Base-by-base conservation (phyloP, 345 rosid genomes). In the Pugionium cornutum region DNA sequence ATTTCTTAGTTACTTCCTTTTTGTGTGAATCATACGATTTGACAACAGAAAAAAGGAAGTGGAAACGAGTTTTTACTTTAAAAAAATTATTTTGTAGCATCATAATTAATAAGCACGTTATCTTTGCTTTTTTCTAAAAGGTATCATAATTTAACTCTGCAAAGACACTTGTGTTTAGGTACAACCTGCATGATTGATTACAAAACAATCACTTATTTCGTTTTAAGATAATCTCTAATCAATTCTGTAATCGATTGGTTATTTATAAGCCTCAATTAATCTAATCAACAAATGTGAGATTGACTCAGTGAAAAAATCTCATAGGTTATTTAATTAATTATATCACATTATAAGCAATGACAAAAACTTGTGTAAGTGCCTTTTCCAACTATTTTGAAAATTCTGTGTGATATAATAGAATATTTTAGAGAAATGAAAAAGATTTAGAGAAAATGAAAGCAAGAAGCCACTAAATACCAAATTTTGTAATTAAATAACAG, bases 31-130 rank as follows among this genome's bases (percentile, higher is more conserved):
- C 75, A 49, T 7, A 2, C 29, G 66, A 70, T 62, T 62, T 31
- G 75, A 71, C 69, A 71, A 42, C 28, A 57, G 48, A 61, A 7
- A 72, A 72, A 58, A 58, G 43, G 49, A 58, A 65, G 58, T 72
- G 42, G 46, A 70, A 58, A 66, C 18, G 42, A 27, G 34, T 37
- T 57, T 63, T 41, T 36, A 43, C 46, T 28, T 49, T 11, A 4
- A 37, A 4, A 1, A 37, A 4, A 37, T 9, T 28, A 31, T 68
- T 34, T 53, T 11, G 50, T 72, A 57, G 28, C 52, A 64, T 62
- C 70, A 45, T 81, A 70, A 83, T 77, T 82, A 59, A 77, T 76
- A 48, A 67, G 56, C 89, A 81, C 76, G 82, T 83, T 78, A 44
- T 18, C 51, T 75, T 80, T 81, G 81, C 88, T 83, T 80, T 80